Evolutionary conservation across 2,329 filamentous ascomycete species (phyloP), one percentile per base, ranked within the genome.

Genomic region (Davidsoniella eucalypti): DNA sequence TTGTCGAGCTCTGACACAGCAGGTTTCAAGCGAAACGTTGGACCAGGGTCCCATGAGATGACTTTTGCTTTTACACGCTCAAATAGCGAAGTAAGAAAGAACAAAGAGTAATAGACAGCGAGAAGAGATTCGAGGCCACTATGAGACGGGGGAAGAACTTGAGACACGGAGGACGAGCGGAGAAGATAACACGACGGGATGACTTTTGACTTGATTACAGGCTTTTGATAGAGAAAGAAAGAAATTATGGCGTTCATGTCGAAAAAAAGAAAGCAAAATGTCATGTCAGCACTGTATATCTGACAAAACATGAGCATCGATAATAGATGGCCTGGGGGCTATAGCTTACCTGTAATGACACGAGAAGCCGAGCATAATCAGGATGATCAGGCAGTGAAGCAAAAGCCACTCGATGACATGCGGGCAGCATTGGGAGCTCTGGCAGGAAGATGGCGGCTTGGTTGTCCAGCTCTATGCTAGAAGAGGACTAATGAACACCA

Each of bases 11-110:
- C 65, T 63, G 63, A 72, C 69, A 58, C 59, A 58, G 63, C 59
- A 57, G 58, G 67, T 71, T 70, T 71, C 69, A 68, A 55, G 58
- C 65, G 64, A 69, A 67, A 70, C 67, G 10, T 42, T 17, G 17
- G 39, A 17, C 43, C 39, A 25, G 21, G 26, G 39, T 29, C 43
- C n/a, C 33, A 16, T 36, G 43, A 45, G 29, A 33, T 41, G 38
- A 21, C 38, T 41, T 41, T 41, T 9, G 38, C 4, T 33, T 33
- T 33, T 33, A 33, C 29, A 33, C 29, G 12, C 29, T 12, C 7
- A 33, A 4, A 12, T 33, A 33, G 8, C 29, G 12, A 33, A 33
- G 38, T 18, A 18, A n/a, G 10, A n/a, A 42, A 16, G n/a, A n/a
- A 21, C n/a, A n/a, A 23, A 42, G 8, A 23, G 39, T 21, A 58